These are phyloP conservation scores for Bacterosira constricta DNA, from an alignment of 108 stramenopile species.

Conservation along the genomic window DNA sequence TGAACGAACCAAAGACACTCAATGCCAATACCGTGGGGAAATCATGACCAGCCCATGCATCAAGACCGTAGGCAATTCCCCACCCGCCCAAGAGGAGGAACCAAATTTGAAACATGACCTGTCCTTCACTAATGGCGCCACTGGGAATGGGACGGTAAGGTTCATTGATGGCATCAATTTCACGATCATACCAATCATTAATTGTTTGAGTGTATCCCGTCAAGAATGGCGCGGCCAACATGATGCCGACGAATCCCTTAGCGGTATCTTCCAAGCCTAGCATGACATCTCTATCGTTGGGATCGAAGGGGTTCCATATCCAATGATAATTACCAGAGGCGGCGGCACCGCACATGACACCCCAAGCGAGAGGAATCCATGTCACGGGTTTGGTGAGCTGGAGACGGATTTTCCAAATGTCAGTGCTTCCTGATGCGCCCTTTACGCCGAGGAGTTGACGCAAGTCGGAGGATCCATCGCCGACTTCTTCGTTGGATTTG, in stretches of 20 bases:
- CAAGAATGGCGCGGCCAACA: slow-evolving; percentile 93
- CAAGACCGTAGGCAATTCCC: slow-evolving; percentile 89
- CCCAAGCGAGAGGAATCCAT: slow-evolving; percentile 96
- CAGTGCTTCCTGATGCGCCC: slow-evolving; percentile 67
- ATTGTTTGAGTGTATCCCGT: slow-evolving; percentile 98
- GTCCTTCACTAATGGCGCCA: slow-evolving; percentile 88
- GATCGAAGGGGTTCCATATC: slow-evolving; percentile 97
- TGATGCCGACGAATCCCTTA: slow-evolving; percentile 89
- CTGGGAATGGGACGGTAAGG: slow-evolving; percentile 95
- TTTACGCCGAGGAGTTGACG: slow-evolving; percentile 88
- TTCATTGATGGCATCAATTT: slow-evolving; percentile 98
- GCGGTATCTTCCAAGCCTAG: slow-evolving; percentile 83
- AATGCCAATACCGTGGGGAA: slow-evolving; percentile 82
- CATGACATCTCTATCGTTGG: slow-evolving; percentile 77
- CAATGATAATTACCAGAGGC: slow-evolving; percentile 96
- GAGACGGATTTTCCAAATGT: slow-evolving; percentile 92
- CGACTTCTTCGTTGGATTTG: slow-evolving; percentile 65
- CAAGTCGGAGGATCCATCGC: slow-evolving; percentile 70
- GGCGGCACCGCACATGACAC: slow-evolving; percentile 91
- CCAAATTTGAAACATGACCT: slow-evolving; percentile 95
- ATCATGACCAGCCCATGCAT: slow-evolving; percentile 93
- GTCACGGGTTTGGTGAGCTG: slow-evolving; percentile 92
- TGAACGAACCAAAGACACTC: slow-evolving; percentile 89
- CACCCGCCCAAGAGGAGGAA: slow-evolving; percentile 89
- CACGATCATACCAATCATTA: slow-evolving; percentile 98